Evolutionary conservation across 164 flowering plant species (phyloP).

Genomic region (Aristolochia contorta): DNA sequence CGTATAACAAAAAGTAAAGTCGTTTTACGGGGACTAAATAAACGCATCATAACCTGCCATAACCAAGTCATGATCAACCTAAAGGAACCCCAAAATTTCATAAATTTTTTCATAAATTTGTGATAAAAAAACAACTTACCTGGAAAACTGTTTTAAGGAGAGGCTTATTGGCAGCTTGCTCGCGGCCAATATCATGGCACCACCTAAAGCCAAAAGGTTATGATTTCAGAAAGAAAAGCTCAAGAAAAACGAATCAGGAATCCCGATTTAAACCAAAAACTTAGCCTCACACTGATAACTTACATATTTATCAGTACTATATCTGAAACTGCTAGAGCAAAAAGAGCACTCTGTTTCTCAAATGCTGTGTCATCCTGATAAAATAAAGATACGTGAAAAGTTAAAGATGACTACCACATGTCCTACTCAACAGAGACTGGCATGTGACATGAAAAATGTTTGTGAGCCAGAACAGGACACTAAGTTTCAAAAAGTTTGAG

Average conservation of each 20-base stretch:
- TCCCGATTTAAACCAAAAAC: background rate
- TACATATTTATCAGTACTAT: conserved; percentile 96
- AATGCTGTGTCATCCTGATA: conserved; percentile 95
- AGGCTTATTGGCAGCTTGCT: conserved; percentile 98
- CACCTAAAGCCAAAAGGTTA: conserved; percentile 43
- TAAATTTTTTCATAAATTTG: background rate
- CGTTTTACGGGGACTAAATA: conserved; percentile 96
- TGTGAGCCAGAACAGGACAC: background rate
- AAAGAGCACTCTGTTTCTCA: conserved; percentile 99
- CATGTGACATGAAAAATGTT: background rate
- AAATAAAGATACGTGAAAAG: background rate
- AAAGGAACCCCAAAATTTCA: background rate
- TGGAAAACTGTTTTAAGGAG: conserved; percentile 92
- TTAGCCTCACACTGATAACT: conserved; percentile 15
- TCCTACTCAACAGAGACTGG: background rate
- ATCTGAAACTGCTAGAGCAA: conserved; percentile 97
- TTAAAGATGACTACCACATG: background rate
- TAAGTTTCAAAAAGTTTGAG: background rate
- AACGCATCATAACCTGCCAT: conserved; percentile 90
- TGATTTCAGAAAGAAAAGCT: background rate
- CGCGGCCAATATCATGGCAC: conserved; percentile 99
- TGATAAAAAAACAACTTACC: conserved; percentile 22
- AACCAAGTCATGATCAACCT: conserved; percentile 5
- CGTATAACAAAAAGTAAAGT: conserved; percentile 94
- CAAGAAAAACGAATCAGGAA: too few relatives aligned